Percentiles rank a stretch among this genome's conserved stretches.
Evolutionary conservation across 169 alveolate genomes (phyloP).

Genomic region (Plasmodium sp.): DNA sequence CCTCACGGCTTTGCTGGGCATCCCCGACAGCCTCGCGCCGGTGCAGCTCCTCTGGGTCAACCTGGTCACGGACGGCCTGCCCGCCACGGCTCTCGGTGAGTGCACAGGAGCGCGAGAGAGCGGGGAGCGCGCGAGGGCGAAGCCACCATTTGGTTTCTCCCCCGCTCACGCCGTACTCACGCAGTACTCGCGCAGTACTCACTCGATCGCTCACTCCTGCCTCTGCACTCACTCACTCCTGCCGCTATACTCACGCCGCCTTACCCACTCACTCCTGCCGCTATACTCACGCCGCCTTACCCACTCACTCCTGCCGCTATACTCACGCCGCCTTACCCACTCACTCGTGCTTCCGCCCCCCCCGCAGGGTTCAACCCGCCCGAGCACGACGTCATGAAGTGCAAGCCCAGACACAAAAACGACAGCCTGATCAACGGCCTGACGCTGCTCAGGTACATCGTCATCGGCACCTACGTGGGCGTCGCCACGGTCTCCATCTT

Average conservation of each 20-base stretch:
- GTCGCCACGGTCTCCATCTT: constrained; percentile 98
- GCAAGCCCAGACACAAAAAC: constrained; percentile 96
- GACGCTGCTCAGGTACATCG: constrained; percentile 94
- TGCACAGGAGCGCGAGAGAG: neutral
- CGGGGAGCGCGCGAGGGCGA: too few species aligned
- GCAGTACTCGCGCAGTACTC: neutral
- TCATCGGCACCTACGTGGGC: constrained; percentile 98
- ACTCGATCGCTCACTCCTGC: too few species aligned
- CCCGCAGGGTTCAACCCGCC: constrained; percentile 98
- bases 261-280: too few species aligned
- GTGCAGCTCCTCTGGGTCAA: constrained; percentile 99
- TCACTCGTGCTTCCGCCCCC: neutral
- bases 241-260: neutral
- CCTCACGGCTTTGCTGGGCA: constrained; percentile 98
- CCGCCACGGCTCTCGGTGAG: constrained; percentile 98
- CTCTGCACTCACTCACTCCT: neutral
- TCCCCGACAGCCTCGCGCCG: constrained; percentile 97
- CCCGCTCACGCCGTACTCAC: neutral
- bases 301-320: neutral
- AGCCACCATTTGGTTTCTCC: neutral
- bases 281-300: neutral
- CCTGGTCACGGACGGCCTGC: constrained; percentile 99
- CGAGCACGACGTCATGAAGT: constrained; percentile 97
- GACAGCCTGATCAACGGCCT: constrained; percentile 96
- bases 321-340: neutral